A percentile compares a stretch with the other conserved stretches of the same genome.
Conservation (phyloP, 2,329 filamentous ascomycete species). For the Xylariaceae sp. region DNA sequence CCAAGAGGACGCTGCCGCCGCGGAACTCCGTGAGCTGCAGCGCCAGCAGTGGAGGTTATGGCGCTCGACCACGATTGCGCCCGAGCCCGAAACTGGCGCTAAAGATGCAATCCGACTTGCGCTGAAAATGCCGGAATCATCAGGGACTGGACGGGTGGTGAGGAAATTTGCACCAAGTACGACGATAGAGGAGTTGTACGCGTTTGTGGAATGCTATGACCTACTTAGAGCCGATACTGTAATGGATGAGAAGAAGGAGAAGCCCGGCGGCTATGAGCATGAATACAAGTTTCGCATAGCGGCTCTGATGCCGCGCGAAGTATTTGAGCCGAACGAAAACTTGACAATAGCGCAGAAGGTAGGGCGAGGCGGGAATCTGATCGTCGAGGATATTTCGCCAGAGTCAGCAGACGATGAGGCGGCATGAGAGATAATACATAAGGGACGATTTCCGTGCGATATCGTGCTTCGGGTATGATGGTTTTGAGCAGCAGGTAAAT, state of each 20-base stretch:
- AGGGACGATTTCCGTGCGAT: too few species aligned
- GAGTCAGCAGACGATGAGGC: constrained; percentile 30
- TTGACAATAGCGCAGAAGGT: constrained; percentile 68
- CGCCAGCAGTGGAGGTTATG: constrained; percentile 72
- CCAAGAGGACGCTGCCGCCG: constrained; percentile 57
- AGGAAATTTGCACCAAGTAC: constrained; percentile 68
- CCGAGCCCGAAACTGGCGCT: constrained; percentile 61
- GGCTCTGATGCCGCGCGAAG: constrained; percentile 76
- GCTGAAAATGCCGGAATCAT: constrained; percentile 56
- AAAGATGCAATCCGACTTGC: constrained; percentile 71
- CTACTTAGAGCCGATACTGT: constrained; percentile 36
- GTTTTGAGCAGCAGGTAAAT: too few species aligned
- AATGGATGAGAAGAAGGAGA: constrained; percentile 28
- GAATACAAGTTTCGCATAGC: constrained; percentile 82
- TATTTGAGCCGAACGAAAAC: constrained; percentile 65
- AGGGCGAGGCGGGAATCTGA: constrained; percentile 79
- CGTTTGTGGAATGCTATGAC: constrained; percentile 90
- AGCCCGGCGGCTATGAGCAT: constrained; percentile 69
- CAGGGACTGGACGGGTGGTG: constrained; percentile 68
- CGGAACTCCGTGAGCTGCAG: constrained; percentile 41
- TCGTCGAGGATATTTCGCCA: constrained; percentile 71
- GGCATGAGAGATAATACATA: too few species aligned
- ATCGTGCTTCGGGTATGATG: too few species aligned
- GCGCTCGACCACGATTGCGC: constrained; percentile 63
- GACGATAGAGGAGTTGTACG: constrained; percentile 83